Evolutionary conservation across 2,329 filamentous ascomycete genomes (phyloP), one percentile per base, ranked within the genome.

Genomic region (Neofusicoccum sp.): DNA sequence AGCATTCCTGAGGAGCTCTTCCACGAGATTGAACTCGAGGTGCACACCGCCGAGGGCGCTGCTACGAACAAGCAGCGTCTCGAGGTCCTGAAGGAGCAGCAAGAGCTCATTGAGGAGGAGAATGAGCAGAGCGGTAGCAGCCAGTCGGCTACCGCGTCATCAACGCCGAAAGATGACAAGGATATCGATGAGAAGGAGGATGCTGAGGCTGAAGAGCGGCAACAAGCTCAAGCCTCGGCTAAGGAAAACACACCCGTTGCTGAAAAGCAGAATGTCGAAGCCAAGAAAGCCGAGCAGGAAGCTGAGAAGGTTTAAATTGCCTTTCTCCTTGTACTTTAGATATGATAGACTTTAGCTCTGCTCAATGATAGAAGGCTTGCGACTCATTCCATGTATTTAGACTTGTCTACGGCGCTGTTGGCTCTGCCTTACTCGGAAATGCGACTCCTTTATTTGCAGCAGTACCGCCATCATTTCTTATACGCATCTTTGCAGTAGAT

Each of bases 1-100:
- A 93, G 90, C 63, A 98, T 99, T 64, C 95, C 95, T 3, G 95
- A 99, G 77, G 95, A 99, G 76, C 84, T 99, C 41, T 99, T 96
- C 90, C 95, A 99, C 82, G 95, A 99, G 81, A 97, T 99, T 65
- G 95, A 98, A 78, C 89, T 99, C 33, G 95, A 99, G 79, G 92
- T 99, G 8, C 91, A 97, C 82, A 96, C 89, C 63, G 93, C 93
- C 51, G 95, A 99, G 79, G 95, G 95, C 63, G 93, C 93, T 9
- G 95, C 95, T 26, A 99, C 95, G 66, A 99, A 99, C 85, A 97
- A 96, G 84, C 95, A 98, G 82, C 89, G 95, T 74, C 89, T 99
- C 43, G 95, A 99, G 80, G 95, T 99, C 14, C 84, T 99, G 73
- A 96, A 92, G 84, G 95, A 99, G 80, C 95, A 99, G 80, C 90